These are phyloP conservation scores for Malus hybrid DNA, from an alignment of 331 rosid genomes.

Conservation along the genomic window DNA sequence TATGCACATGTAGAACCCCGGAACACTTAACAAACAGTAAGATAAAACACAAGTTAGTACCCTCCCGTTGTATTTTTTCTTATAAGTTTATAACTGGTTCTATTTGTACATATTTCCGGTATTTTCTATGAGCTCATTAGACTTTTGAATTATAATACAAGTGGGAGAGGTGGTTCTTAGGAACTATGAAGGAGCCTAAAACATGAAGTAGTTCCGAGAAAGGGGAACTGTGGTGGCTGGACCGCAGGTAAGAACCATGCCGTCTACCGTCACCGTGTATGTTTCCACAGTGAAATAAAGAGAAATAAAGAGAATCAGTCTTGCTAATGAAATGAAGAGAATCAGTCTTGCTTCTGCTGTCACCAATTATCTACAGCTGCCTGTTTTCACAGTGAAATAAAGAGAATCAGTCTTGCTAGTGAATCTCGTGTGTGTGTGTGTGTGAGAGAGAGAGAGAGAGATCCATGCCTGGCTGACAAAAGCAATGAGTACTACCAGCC, in stretches of 20 bases:
- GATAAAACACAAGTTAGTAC: no score
- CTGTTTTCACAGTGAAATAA: conserved; percentile 30
- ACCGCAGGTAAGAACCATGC: conserved; percentile 58
- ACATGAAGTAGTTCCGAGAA: conserved; percentile 77
- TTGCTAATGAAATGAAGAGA: neutral
- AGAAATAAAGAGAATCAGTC: neutral
- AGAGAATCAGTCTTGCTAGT: neutral
- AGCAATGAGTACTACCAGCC: conserved; percentile 66
- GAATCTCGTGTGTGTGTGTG: no score
- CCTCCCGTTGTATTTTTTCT: no score
- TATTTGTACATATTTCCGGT: neutral
- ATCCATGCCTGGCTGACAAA: conserved; percentile 84
- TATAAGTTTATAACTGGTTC: no score
- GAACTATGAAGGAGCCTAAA: conserved; percentile 19
- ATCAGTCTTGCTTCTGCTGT: neutral
- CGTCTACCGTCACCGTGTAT: conserved; percentile 66
- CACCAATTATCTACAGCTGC: conserved; percentile 41
- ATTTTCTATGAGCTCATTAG: neutral
- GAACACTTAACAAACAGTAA: no score
- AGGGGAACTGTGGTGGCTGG: conserved; percentile 64
- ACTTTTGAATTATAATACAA: neutral
- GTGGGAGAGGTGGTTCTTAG: neutral
- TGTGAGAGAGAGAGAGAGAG: conserved; percentile 8
- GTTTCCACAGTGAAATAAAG: conserved; percentile 27
- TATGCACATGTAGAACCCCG: no score